Evolutionary conservation across 2,329 filamentous ascomycete species (phyloP).

Genomic region (Trichophyton mentagrophytes): DNA sequence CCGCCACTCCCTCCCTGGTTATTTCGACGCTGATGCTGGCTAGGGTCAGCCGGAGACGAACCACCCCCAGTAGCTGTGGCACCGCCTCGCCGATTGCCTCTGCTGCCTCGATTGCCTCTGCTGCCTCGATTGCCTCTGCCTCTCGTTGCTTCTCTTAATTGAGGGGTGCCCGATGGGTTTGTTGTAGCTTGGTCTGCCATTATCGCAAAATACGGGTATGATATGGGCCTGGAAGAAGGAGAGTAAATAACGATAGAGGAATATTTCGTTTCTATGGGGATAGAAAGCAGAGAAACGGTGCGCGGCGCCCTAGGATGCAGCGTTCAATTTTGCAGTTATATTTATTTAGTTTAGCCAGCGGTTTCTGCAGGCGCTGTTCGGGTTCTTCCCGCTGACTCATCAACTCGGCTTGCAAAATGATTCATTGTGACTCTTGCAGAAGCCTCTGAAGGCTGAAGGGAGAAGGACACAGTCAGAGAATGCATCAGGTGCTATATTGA

Average conservation of each 20-base stretch:
- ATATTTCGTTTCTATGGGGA: too few relatives aligned
- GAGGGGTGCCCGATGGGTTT: constrained; percentile 5
- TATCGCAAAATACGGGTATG: neutral
- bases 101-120: constrained; percentile 8
- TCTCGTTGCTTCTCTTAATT: neutral
- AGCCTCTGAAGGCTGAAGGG: neutral
- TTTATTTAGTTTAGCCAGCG: neutral
- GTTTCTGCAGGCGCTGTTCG: neutral
- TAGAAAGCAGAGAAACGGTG: too few relatives aligned
- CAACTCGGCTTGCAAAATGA: neutral
- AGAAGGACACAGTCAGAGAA: too few relatives aligned
- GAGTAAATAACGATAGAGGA: neutral
- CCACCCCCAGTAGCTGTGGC: neutral
- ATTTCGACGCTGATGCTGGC: neutral
- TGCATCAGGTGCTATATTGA: too few relatives aligned
- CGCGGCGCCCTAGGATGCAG: neutral
- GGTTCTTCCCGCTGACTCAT: neutral
- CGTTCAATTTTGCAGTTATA: neutral
- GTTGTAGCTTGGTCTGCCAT: constrained; percentile 8
- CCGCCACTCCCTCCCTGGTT: neutral
- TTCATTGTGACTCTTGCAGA: neutral
- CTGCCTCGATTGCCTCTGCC: constrained; percentile 9
- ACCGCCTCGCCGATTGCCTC: constrained; percentile 7
- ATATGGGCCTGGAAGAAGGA: neutral
- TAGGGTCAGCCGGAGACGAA: neutral